Evolutionary conservation across 805 yeast genomes (phyloP), one percentile per base, ranked within the genome.

Genomic region (Brettanomyces nanus): DNA sequence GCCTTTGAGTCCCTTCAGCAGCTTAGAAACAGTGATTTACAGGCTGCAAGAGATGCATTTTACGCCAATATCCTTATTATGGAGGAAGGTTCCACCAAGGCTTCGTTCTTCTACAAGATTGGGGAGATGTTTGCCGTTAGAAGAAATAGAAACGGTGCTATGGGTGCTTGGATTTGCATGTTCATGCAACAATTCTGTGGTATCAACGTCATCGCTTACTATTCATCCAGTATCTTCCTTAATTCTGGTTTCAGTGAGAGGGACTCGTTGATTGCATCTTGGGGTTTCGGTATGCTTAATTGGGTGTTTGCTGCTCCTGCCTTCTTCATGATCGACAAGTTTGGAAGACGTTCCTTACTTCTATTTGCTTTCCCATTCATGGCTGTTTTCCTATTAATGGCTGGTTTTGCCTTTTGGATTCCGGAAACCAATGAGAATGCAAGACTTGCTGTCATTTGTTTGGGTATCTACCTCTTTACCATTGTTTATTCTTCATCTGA

Each of bases 141-240:
- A 58, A 75, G 95, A 66, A 84, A 83, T 58, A 74, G 95, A 61
- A 81, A 85, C 54, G 94, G 92, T 37, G 76, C 85, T 6, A 48
- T 80, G 40, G 95, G 85, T 39, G 76, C 94, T 3, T 80, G 81
- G 73, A 70, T 85, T 46, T 85, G 79, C 42, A 85, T 86, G 77
- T 82, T 85, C 54, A 80, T 81, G 85, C 95, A 85, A 64, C 95
- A 85, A 58, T 82, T 85, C 63, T 85, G 95, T 62, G 95, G 95
- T 49, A 75, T 85, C 57, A 85, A 85, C 53, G 90, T 85, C 38
- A 84, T 85, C 60, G 90, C 94, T 15, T 82, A 84, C 61, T 85
- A 83, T 59, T 81, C 90, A 1, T 79, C 92, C 0, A 68, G 82
- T 7, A 85, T 85, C 41, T 85, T 85, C 61, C 58, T 69, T 18